Conservation (phyloP, 169 alveolate genomes). For the Nephromyces sp. region DNA sequence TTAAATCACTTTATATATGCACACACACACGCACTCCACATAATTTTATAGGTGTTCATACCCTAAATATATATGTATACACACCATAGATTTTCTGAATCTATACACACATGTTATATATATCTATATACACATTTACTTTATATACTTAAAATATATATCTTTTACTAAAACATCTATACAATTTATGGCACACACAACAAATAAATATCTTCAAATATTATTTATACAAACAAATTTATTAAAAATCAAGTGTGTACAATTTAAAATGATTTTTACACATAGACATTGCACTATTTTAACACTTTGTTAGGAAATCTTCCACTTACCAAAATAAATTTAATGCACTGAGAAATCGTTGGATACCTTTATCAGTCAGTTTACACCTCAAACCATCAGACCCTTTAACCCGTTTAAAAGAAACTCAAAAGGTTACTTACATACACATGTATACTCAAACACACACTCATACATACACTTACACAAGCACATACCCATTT, state of each 20-base stretch:
- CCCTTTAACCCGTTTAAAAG: conserved; percentile 1
- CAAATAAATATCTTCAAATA: no score
- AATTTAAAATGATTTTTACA: background rate
- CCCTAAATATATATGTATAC: background rate
- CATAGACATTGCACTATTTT: background rate
- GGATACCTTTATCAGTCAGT: background rate
- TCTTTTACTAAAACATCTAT: no score
- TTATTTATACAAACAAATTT: no score
- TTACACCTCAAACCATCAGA: background rate
- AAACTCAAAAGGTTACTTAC: background rate
- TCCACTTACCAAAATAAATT: background rate
- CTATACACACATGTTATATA: background rate
- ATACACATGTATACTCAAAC: no score
- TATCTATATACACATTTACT: background rate
- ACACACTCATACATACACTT: no score
- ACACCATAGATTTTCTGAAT: background rate
- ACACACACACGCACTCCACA: background rate
- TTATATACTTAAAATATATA: background rate
- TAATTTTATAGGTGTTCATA: background rate
- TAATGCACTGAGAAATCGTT: conserved; percentile 1
- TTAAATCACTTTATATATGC: background rate
- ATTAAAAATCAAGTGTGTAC: no score
- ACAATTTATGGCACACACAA: no score
- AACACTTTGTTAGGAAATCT: background rate
- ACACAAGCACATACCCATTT: no score